Evolutionary conservation across 2,329 filamentous ascomycete species (phyloP).

Genomic region (Fusarium guadeloupense): DNA sequence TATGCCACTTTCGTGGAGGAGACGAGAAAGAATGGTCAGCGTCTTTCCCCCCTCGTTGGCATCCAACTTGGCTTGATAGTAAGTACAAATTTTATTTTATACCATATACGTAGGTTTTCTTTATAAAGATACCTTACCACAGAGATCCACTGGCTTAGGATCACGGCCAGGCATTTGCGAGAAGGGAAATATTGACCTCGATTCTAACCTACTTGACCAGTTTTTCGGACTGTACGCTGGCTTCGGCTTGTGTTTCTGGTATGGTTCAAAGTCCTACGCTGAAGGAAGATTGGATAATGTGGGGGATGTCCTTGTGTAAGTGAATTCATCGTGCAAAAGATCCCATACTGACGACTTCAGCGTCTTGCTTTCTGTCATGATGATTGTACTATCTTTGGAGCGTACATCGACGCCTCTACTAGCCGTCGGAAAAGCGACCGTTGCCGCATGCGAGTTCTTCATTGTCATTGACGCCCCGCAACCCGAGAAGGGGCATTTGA

Average conservation of each 20-base stretch:
- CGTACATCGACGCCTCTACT: slow-evolving; percentile 66
- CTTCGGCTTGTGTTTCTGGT: slow-evolving; percentile 71
- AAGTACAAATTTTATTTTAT: not conserved
- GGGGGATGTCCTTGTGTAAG: slow-evolving; percentile 65
- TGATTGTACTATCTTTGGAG: slow-evolving; percentile 65
- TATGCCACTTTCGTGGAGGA: slow-evolving; percentile 66
- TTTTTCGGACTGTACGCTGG: slow-evolving; percentile 64
- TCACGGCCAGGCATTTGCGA: not conserved
- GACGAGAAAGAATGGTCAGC: slow-evolving; percentile 59
- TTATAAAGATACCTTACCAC: not conserved
- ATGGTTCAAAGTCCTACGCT: slow-evolving; percentile 61
- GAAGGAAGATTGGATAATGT: slow-evolving; percentile 59
- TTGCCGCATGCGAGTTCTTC: slow-evolving; percentile 67
- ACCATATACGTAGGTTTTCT: too few relatives aligned
- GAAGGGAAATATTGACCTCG: not conserved
- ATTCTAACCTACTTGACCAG: slow-evolving; percentile 41
- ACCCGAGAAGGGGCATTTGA: slow-evolving; percentile 49
- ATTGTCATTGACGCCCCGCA: slow-evolving; percentile 61
- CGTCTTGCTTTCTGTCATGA: slow-evolving; percentile 67
- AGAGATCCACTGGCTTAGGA: not conserved
- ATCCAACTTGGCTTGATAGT: slow-evolving; percentile 62
- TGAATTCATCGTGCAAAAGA: not conserved
- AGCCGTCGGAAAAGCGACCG: slow-evolving; percentile 65
- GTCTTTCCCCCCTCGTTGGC: slow-evolving; percentile 60
- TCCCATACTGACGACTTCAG: slow-evolving; percentile 31